A percentile compares a stretch with the other conserved stretches of the same genome.
Evolutionary conservation across 768 basidiomycete genomes (phyloP).

Genomic region (Hemileccinum impolitum): DNA sequence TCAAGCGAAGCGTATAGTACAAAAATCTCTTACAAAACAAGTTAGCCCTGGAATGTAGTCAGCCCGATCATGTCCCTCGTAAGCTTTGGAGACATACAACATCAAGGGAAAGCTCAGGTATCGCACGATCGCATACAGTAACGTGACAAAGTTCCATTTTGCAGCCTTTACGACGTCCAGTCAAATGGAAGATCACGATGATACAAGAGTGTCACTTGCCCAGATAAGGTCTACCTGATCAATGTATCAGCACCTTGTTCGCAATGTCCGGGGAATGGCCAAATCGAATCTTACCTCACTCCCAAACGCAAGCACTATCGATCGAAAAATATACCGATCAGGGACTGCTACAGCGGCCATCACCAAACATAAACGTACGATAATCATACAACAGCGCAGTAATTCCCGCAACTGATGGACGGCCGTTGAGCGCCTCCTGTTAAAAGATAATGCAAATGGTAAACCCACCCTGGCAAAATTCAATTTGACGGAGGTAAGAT

Average conservation of each 20-base stretch:
- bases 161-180: constrained; percentile 8
- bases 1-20: no score
- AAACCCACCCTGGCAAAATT: constrained; percentile 8
- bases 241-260: not conserved
- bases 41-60: constrained; percentile 5
- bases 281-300: constrained; percentile 6
- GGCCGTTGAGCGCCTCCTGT: not conserved
- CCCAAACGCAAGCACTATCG: constrained; percentile 11
- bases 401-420: constrained; percentile 6
- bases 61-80: not conserved
- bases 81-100: constrained; percentile 1
- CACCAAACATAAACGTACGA: constrained; percentile 8
- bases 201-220: not conserved
- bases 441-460: not conserved
- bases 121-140: constrained; percentile 18
- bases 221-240: constrained; percentile 19
- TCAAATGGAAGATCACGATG: not conserved
- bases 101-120: constrained; percentile 16
- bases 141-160: constrained; percentile 16
- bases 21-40: constrained; percentile 9
- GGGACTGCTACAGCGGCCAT: not conserved
- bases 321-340: not conserved
- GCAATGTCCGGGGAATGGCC: not conserved
- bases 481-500: constrained; percentile 6
- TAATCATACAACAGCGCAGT: constrained; percentile 15